Percentiles rank a stretch among this genome's conserved stretches.
phyloP scores from a whole-genome alignment of 768 basidiomycete genomes.

The Psilocybe cubensis region DNA sequence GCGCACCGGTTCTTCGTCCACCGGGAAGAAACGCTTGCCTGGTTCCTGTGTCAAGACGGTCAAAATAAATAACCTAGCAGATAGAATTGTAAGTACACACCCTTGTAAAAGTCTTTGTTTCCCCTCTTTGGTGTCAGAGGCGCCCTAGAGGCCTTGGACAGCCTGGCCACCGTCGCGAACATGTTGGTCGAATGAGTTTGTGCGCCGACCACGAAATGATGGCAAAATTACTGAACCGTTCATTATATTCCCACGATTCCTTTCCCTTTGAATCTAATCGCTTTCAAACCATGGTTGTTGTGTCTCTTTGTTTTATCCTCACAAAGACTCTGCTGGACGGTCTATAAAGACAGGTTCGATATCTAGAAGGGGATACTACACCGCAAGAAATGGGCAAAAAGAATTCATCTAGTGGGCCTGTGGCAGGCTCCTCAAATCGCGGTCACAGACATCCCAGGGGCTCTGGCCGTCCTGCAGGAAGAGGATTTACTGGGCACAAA shows the following conservation, averaged over 20 bases:
- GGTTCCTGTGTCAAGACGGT: conserved; percentile 48
- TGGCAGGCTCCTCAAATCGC: conserved; percentile 16
- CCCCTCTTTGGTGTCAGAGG: conserved; percentile 85
- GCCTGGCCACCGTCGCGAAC: conserved; percentile 68
- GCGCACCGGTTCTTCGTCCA: conserved; percentile 85
- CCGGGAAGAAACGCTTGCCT: conserved; percentile 84
- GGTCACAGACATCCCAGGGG: conserved; percentile 32
- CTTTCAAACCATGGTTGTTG: background rate
- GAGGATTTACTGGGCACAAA: conserved; percentile 37
- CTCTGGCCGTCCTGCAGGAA: conserved; percentile 30
- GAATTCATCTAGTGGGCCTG: conserved; percentile 30
- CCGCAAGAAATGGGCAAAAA: conserved; percentile 41
- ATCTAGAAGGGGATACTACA: background rate
- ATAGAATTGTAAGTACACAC: conserved; percentile 40
- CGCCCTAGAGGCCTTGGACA: conserved; percentile 84
- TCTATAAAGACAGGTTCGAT: background rate
- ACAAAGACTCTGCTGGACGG: background rate
- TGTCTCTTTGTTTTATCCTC: background rate
- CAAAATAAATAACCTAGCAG: background rate
- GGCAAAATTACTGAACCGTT: conserved; percentile 13
- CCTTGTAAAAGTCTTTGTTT: conserved; percentile 98
- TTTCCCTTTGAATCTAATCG: background rate
- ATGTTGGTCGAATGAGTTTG: conserved; percentile 37
- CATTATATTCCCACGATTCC: conserved; percentile 15
- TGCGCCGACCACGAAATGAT: conserved; percentile 2